Evolutionary conservation across 1,284 basidiomycete species (phyloP).

Genomic region (Schizophyllum amplum): DNA sequence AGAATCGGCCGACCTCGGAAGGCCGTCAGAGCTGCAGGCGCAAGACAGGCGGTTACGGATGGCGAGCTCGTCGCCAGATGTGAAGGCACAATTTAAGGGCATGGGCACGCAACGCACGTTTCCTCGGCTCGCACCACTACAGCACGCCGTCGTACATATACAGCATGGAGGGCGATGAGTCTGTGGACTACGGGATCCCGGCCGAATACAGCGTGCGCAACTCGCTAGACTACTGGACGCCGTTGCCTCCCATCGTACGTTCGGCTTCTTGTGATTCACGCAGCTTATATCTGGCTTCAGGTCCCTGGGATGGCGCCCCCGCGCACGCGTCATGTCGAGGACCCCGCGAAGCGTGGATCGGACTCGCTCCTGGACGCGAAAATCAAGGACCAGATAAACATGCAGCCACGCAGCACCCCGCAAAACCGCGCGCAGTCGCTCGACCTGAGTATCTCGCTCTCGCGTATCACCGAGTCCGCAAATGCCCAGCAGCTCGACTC

Average conservation of each 20-base stretch:
- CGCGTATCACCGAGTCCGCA: slow-evolving; percentile 64
- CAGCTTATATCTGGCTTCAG: no score
- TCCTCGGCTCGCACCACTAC: background rate
- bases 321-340: slow-evolving; percentile 59
- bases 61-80: slow-evolving; percentile 86
- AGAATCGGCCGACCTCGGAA: slow-evolving; percentile 73
- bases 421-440: slow-evolving; percentile 77
- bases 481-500: slow-evolving; percentile 66
- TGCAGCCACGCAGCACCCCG: slow-evolving; percentile 57
- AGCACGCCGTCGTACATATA: slow-evolving; percentile 64
- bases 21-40: slow-evolving; percentile 47
- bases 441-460: slow-evolving; percentile 70
- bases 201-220: slow-evolving; percentile 22
- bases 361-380: slow-evolving; percentile 85
- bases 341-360: slow-evolving; percentile 76
- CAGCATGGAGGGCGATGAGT: slow-evolving; percentile 57
- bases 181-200: background rate
- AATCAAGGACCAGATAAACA: slow-evolving; percentile 67
- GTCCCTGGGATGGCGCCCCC: slow-evolving; percentile 52
- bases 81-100: slow-evolving; percentile 85
- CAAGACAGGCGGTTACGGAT: slow-evolving; percentile 73
- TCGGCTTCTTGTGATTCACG: no score
- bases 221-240: slow-evolving; percentile 63
- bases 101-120: background rate
- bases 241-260: slow-evolving; percentile 70